phyloP scores from a whole-genome alignment of 2,329 filamentous ascomycete genomes.

The Arthrobotrys megalospora region DNA sequence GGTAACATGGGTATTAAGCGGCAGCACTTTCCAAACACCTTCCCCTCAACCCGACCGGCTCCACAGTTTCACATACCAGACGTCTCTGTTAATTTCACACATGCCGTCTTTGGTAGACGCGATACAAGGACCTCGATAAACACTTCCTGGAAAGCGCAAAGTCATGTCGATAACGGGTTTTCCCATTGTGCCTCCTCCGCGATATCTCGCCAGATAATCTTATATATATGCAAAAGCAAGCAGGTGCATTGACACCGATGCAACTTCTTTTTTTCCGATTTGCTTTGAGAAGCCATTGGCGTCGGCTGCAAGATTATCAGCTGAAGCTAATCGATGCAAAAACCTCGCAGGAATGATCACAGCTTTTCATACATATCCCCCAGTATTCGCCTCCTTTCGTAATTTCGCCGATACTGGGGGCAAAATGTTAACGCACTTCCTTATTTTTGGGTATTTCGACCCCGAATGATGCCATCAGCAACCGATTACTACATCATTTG shows the following conservation, averaged over 20 bases:
- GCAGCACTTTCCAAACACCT: constrained; percentile 57
- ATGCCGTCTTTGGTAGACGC: constrained; percentile 42
- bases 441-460: constrained; percentile 39
- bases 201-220: constrained; percentile 56
- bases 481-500: constrained; percentile 27
- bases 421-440: not conserved
- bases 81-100: constrained; percentile 47
- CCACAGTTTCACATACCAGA: constrained; percentile 52
- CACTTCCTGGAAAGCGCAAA: constrained; percentile 38
- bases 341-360: constrained; percentile 10
- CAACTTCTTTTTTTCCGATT: constrained; percentile 34
- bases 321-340: constrained; percentile 33
- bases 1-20: constrained; percentile 43
- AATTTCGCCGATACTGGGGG: constrained; percentile 14
- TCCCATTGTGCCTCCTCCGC: constrained; percentile 29
- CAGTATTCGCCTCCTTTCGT: constrained; percentile 24
- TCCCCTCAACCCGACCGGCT: constrained; percentile 41
- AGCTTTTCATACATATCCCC: constrained; percentile 19
- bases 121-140: constrained; percentile 32
- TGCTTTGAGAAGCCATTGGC: constrained; percentile 31
- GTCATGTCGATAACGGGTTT: constrained; percentile 39
- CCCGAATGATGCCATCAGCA: constrained; percentile 46
- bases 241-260: constrained; percentile 16
- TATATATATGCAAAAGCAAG: constrained; percentile 17
- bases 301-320: constrained; percentile 33